Conservation (phyloP, 1,284 basidiomycete species). For the Ceratobasidium sp. region DNA sequence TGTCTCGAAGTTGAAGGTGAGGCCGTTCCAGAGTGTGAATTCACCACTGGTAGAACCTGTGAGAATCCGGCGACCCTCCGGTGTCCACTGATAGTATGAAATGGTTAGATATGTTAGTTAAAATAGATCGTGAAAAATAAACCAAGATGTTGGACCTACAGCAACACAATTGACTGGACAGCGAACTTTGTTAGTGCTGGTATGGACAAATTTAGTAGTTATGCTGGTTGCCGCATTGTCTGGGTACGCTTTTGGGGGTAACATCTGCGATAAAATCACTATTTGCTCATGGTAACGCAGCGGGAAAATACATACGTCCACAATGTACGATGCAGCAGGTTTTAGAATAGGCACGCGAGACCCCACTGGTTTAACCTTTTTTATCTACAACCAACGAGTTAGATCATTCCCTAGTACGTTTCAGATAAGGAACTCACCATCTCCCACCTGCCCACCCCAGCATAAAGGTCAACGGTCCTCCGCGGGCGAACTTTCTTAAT, state of each 20-base stretch:
- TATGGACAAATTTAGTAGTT: conserved; percentile 96
- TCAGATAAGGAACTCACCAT: conserved; percentile 65
- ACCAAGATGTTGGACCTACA: conserved; percentile 61
- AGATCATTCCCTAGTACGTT: conserved; percentile 28
- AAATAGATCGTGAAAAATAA: conserved; percentile 24
- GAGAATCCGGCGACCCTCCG: conserved; percentile 89
- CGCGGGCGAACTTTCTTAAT: conserved; percentile 92
- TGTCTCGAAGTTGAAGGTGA: conserved; percentile 99
- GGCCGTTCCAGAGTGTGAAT: conserved; percentile 98
- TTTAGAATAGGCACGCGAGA: conserved; percentile 78
- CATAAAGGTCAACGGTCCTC: conserved; percentile 94
- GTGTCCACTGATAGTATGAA: conserved; percentile 91
- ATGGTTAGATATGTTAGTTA: no score
- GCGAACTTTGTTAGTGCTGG: conserved; percentile 97
- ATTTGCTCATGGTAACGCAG: conserved; percentile 26
- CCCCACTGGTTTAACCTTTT: conserved; percentile 79
- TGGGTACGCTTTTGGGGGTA: conserved; percentile 91
- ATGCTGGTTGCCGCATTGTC: conserved; percentile 90
- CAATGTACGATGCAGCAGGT: conserved; percentile 83
- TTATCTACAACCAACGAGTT: conserved; percentile 60
- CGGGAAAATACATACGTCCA: conserved; percentile 69
- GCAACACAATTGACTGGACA: conserved; percentile 96
- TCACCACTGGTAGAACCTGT: conserved; percentile 98
- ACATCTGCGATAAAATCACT: conserved; percentile 65
- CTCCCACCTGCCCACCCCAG: conserved; percentile 83